Evolutionary conservation across 202 grass and related monocot species (phyloP), one percentile per base, ranked within the genome.

Genomic region (Zoysia matrella): DNA sequence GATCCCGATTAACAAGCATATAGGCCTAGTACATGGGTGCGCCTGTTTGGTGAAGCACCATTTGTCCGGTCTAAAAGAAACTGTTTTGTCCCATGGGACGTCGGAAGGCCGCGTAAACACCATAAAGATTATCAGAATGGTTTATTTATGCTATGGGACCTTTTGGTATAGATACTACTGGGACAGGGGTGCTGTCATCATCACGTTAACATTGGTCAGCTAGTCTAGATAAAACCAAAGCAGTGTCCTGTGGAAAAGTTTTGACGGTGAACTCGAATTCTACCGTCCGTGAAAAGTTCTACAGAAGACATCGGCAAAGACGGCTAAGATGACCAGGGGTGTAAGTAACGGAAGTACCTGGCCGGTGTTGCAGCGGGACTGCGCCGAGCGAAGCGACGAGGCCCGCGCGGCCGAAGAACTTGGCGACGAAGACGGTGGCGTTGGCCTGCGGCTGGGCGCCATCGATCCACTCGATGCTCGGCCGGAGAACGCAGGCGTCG

Each of bases 321-420:
- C 30, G 30, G 30, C 30, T 36, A 36, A 36, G 30, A 36, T 36
- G 30, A 36, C 30, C 30, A 36, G 30, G 1, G 56, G 9, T 18
- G 56, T 7, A 58, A 58, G 30, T 36, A 36, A 36, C n/a, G 11
- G 1, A 41, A 67, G 46, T 76, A 97, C 92, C 90, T 60, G 88
- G 95, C 22, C 86, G 95, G 64, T 88, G 90, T 18, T 80, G 84
- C 3, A 85, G 67, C 52, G 90, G 86, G 69, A 98, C 92, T n/a
- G 86, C 79, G 65, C 92, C 89, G 82, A 98, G 95, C 40, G 92
- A 91, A 60, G 92, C 82, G 60, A 98, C 87, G 84, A 98, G 92
- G 4, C 88, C 89, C 49, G 95, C 92, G 74, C 95, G 92, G 86
- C 95, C 95, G 86, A 94, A 92, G 86, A 94, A 94, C 30, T 36